These are phyloP conservation scores for Batkoa obscura DNA, from an alignment of 371 early-diverging fungal species.

Conservation along the genomic window DNA sequence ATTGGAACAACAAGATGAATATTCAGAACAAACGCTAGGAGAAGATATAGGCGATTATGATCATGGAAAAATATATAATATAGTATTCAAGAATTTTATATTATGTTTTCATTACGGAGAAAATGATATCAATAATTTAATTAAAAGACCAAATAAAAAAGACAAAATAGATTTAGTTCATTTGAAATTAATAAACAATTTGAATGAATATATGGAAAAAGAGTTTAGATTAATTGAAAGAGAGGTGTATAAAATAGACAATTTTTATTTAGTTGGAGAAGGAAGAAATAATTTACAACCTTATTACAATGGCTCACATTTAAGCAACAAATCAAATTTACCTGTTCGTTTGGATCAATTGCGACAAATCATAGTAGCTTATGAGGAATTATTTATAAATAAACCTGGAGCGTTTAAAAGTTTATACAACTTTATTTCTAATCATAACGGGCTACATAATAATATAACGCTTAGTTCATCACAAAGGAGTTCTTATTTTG, in stretches of 20 bases:
- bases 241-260: background rate
- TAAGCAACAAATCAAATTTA: background rate
- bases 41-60: background rate
- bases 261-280: background rate
- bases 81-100: background rate
- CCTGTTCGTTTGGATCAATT: background rate
- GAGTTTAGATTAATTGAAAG: too few relatives aligned
- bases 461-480: too few relatives aligned
- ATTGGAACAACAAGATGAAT: too few relatives aligned
- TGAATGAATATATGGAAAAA: too few relatives aligned
- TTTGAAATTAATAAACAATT: too few relatives aligned
- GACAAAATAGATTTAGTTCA: too few relatives aligned
- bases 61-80: background rate
- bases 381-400: background rate
- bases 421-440: background rate
- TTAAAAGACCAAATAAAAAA: too few relatives aligned
- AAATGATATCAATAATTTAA: background rate
- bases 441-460: background rate
- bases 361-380: background rate
- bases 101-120: background rate
- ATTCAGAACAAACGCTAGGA: too few relatives aligned
- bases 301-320: background rate
- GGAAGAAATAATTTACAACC: background rate
- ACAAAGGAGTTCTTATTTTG: too few relatives aligned
- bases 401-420: background rate